Evolutionary conservation across 2,329 filamentous ascomycete genomes (phyloP), one percentile per base, ranked within the genome.

Genomic region (Ophiocordyceps camponoti-floridani): DNA sequence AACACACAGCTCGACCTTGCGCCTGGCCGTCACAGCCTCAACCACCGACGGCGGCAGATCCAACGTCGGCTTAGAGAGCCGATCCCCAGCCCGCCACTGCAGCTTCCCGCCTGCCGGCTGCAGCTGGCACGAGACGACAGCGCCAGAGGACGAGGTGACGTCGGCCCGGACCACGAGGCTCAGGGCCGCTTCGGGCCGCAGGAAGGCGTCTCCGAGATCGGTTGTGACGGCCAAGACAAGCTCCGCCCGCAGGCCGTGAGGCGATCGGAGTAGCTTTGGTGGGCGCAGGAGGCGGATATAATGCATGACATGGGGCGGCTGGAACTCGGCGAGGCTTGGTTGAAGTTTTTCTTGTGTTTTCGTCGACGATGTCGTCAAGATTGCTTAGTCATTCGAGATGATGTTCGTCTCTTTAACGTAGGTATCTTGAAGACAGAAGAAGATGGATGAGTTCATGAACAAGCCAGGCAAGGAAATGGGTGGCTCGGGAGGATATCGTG

Each of bases 221-320:
- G 72, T 77, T 11, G 70, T 74, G 50, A 77, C 67, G 47, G 71
- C 68, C 48, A 77, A 58, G 1, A 73, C 60, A 4, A 77, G 52
- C 43, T 64, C 62, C 8, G 71, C 52, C 13, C 50, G 16, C 51
- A 59, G 50, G 47, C 50, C 50, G 41, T 50, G 47, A 47, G 52
- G 44, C 12, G 51, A 35, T 45, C 44, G 52, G 1, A 56, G 54
- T 41, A 70, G 53, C 50, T 61, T 62, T 2, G 67, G 68, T 2
- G 67, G 62, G 13, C 72, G 63, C 30, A 76, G 58, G 5, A 75
- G 64, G 37, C 72, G 67, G 46, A 76, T 66, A 60, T 77, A 77
- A 50, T 77, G 72, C 73, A 77, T 77, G 42, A n/a, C 14, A 16
- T n/a, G 35, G 5, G 16, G 35, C 4, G 35, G n/a, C 28, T 30